A percentile compares a stretch with the other conserved stretches of the same genome.
Evolutionary conservation across 495 filamentous ascomycete genomes (phyloP).

Genomic region (Thermothielavioides terrestris): DNA sequence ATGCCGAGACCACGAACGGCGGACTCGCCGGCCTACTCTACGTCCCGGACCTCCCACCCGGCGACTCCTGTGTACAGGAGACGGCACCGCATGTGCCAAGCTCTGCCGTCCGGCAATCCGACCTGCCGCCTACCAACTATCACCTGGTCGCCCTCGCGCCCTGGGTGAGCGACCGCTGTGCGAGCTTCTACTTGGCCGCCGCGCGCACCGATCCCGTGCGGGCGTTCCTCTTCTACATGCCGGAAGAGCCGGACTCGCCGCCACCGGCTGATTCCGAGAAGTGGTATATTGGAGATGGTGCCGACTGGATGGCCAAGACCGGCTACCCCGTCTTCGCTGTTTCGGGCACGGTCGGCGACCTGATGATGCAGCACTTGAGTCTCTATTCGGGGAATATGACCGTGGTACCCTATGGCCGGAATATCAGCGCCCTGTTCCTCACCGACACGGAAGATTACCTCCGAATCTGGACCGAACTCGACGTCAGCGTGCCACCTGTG

Average conservation of each 20-base stretch:
- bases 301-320: slow-evolving; percentile 53
- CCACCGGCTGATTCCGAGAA: slow-evolving; percentile 47
- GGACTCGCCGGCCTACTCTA: slow-evolving; percentile 68
- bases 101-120: slow-evolving; percentile 62
- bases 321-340: slow-evolving; percentile 80
- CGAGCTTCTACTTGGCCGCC: slow-evolving; percentile 56
- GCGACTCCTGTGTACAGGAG: slow-evolving; percentile 52
- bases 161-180: slow-evolving; percentile 70
- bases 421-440: slow-evolving; percentile 52
- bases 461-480: slow-evolving; percentile 41
- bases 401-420: slow-evolving; percentile 46
- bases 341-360: slow-evolving; percentile 51
- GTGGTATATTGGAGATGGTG: slow-evolving; percentile 61
- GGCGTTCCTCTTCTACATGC: slow-evolving; percentile 70
- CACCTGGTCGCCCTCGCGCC: slow-evolving; percentile 71
- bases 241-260: slow-evolving; percentile 48
- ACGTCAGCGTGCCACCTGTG: slow-evolving; percentile 27
- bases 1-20: slow-evolving; percentile 42
- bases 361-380: slow-evolving; percentile 62
- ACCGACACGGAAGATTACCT: slow-evolving; percentile 53
- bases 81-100: slow-evolving; percentile 52
- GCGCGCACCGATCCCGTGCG: slow-evolving; percentile 48
- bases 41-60: slow-evolving; percentile 55
- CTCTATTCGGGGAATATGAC: slow-evolving; percentile 66
- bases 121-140: slow-evolving; percentile 60